Conservation (phyloP, 2,329 filamentous ascomycete genomes). For the Cladobotryum protrusum region DNA sequence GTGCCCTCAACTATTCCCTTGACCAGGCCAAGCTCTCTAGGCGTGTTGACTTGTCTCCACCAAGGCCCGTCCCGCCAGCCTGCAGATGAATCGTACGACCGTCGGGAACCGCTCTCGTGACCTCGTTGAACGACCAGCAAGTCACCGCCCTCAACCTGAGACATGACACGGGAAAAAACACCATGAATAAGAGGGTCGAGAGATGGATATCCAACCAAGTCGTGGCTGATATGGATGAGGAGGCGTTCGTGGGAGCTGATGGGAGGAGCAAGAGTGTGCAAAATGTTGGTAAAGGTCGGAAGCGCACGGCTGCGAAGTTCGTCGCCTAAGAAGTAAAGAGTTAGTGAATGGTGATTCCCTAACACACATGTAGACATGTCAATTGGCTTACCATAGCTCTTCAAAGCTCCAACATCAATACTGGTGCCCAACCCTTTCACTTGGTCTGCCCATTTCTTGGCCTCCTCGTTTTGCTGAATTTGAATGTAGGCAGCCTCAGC, state of each 20-base stretch:
- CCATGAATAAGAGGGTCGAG: conserved; percentile 87
- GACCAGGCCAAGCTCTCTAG: conserved; percentile 73
- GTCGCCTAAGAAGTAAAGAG: conserved; percentile 53
- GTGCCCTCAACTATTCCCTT: conserved; percentile 79
- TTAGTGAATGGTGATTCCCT: neutral
- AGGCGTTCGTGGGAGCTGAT: conserved; percentile 96
- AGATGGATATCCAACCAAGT: conserved; percentile 88
- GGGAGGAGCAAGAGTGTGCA: conserved; percentile 91
- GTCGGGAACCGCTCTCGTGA: conserved; percentile 69
- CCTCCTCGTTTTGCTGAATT: conserved; percentile 93
- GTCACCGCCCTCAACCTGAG: conserved; percentile 97
- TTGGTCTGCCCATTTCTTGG: conserved; percentile 92
- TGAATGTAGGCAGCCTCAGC: conserved; percentile 91
- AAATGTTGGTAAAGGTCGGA: conserved; percentile 88
- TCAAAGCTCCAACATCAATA: conserved; percentile 69
- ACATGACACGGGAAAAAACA: conserved; percentile 93
- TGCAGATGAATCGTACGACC: conserved; percentile 51
- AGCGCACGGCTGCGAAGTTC: conserved; percentile 81
- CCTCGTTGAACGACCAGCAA: conserved; percentile 91
- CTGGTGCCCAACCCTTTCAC: conserved; percentile 56
- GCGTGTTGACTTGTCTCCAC: conserved; percentile 71
- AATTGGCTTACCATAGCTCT: conserved; percentile 32
- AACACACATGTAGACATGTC: neutral
- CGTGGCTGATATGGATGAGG: conserved; percentile 95
- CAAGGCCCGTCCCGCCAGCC: conserved; percentile 94